Evolutionary conservation across 2,329 filamentous ascomycete species (phyloP), one percentile per base, ranked within the genome.

Genomic region (Epichloe brachyelytri): DNA sequence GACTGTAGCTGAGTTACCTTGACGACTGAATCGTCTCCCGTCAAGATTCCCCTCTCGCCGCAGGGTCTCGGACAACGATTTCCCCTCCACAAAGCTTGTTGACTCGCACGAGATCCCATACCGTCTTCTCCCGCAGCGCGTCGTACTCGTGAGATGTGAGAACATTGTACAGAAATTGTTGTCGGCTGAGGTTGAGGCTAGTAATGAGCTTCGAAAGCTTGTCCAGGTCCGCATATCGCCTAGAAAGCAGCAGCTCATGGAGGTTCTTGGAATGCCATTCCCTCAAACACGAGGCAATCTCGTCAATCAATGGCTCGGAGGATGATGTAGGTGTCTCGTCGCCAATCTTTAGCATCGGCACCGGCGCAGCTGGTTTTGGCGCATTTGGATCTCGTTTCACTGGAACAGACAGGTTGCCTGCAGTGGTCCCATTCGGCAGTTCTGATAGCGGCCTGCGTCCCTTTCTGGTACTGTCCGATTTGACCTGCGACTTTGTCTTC

Each of bases 231-330:
- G 77, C 72, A 68, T 98, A 98, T 64, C 90, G 82, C 54, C 88
- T 80, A 19, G 82, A 82, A 8, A 98, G 78, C 1, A 98, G 77
- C 22, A 97, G 75, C 64, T 95, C 88, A 69, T 98, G 94, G 15
- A 98, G 76, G 63, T 96, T 94, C 17, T 90, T 95, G 19, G 93
- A 95, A 70, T 98, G 91, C 94, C 93, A 98, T 76, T 98, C 93
- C 59, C 93, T 82, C 56, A 98, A 71, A 65, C 93, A 98, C 3
- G 90, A 96, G 14, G 93, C 90, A 60, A 98, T 97, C 67, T 98
- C 93, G 68, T 98, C 93, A 22, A 98, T 90, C 54, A 98, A 70
- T 2, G 93, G 93, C 65, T 98, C 94, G 8, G 86, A 83, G 15
- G 80, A 75, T 5, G 89, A 96, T 0, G 88, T 95, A 1, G 90